Evolutionary conservation across 805 yeast species (phyloP), one percentile per base, ranked within the genome.

Genomic region (Saturnispora galanensis): DNA sequence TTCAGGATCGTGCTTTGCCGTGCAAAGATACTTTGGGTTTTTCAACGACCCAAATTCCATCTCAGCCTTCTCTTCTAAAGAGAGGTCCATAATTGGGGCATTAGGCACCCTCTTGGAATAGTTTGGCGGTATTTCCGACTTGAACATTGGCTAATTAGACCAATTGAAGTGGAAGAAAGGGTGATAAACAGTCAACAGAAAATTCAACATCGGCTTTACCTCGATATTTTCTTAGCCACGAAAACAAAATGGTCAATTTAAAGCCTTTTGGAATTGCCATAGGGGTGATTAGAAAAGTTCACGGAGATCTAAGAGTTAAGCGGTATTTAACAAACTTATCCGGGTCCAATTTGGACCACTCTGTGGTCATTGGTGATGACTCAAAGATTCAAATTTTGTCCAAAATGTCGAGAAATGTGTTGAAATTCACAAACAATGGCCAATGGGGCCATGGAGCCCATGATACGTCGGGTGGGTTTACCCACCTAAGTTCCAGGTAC

Each of bases 401-500:
- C 32, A 63, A 70, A 10, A 44, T 54, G 26, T 3, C 65, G 73
- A 67, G 76, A 80, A 2, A 53, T 72, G 1, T 70, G 7, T 58
- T 71, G 9, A 58, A 63, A 55, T 59, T 64, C 58, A 51, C 67
- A 55, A 52, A 57, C 57, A 56, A 60, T 50, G 65, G 63, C 2
- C 47, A 63, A 42, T 54, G 60, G 57, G 63, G 68, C 53, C 50
- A 59, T 46, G 67, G 57, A 41, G 62, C 62, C 49, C 66, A 54
- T 56, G 65, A 61, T 60, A 38, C 61, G 1, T 54, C 63, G 3
- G 76, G 76, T 56, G 70, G 61, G 7, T 70, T 55, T 12, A 84
- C 88, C 0, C 95, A 89, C 66, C 54, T 90, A 31, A 80, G 95
- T 42, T 96, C 97, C 1, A 64, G 98, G 42, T 90, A 86, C 57